Evolutionary conservation across 805 yeast species (phyloP).

Genomic region (Jamesozyma spencerorum): DNA sequence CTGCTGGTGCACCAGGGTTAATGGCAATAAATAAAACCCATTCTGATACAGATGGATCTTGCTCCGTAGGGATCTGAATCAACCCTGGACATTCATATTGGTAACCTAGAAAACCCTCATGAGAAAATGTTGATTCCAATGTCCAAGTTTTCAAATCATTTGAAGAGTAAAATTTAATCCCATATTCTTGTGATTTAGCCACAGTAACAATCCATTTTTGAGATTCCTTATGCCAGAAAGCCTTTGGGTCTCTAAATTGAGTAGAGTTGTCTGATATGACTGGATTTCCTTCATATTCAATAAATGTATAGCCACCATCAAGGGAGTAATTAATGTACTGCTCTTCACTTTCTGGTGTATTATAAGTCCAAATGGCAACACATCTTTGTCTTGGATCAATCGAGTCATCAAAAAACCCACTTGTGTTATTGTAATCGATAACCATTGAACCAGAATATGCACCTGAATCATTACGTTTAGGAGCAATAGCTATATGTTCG

Average conservation of each 20-base stretch:
- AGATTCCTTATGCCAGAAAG: constrained; percentile 1
- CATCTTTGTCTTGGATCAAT: constrained; percentile 1
- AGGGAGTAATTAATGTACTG: constrained; percentile 1
- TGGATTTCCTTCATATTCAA: background rate
- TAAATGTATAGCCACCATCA: constrained; percentile 2
- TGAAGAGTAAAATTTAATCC: constrained; percentile 1
- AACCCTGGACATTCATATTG: constrained; percentile 3
- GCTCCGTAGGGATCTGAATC: background rate
- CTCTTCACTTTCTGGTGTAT: constrained; percentile 1
- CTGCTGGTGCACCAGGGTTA: constrained; percentile 1
- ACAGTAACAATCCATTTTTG: constrained; percentile 2
- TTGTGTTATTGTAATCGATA: constrained; percentile 1
- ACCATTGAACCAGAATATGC: constrained; percentile 3
- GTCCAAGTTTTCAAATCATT: background rate
- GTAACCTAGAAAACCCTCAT: background rate
- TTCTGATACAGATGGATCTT: background rate
- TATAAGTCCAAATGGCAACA: constrained; percentile 3
- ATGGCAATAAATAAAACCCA: constrained; percentile 2
- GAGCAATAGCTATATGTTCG: background rate
- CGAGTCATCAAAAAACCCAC: background rate
- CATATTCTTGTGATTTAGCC: constrained; percentile 2
- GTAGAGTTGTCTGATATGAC: background rate
- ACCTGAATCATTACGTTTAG: background rate
- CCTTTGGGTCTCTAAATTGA: constrained; percentile 4
- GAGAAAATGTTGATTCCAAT: background rate